Base-by-base conservation (phyloP, 768 basidiomycete genomes). In the Lyophyllum decastes region DNA sequence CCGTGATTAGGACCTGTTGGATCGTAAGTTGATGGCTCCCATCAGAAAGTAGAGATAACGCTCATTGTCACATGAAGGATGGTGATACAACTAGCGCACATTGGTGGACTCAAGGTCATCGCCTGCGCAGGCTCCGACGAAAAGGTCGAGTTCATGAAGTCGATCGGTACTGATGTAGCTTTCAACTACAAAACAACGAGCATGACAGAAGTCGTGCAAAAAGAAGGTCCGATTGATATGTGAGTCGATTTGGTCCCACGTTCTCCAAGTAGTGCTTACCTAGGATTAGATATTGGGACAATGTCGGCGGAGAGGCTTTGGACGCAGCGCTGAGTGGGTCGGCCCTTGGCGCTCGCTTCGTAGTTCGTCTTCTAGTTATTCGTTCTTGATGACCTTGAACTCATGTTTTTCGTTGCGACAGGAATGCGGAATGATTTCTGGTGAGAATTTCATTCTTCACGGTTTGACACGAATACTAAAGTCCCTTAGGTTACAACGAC, bases 131-230 rank as follows among this genome's bases (percentile, higher is more conserved):
- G 90, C 1, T 81, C 83, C 0, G 87, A 90, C 17, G 85, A 88
- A 52, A 91, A 92, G 69, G 86, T 91, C 5, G 68, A 74, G 6
- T 88, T 81, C 64, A 70, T 88, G 70, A 78, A 78, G 49, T 76
- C 78, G 2, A 61, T 88, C 19, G 89, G 88, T 0, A 82, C 84
- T 0, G 88, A 92, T 61, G 79, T 87, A 7, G 83, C 78, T 0
- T 90, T 89, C 74, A 89, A 91, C 68, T 90, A 88, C 73, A 88
- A 92, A 77, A 89, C 79, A 0, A 74, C 74, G 0, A 72, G 73
- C 46, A 84, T 82, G 0, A 63, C 62, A 0, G 81, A 86, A 11
- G 73, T 87, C 2, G 71, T 92, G 41, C 64, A 67, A 58, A 77
- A 77, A 55, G 78, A 89, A 61, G 87, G 87, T 0, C 77, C 78